These are phyloP conservation scores for Clavariopsis aquatica DNA, from an alignment of 495 filamentous ascomycete species.

Conservation along the genomic window DNA sequence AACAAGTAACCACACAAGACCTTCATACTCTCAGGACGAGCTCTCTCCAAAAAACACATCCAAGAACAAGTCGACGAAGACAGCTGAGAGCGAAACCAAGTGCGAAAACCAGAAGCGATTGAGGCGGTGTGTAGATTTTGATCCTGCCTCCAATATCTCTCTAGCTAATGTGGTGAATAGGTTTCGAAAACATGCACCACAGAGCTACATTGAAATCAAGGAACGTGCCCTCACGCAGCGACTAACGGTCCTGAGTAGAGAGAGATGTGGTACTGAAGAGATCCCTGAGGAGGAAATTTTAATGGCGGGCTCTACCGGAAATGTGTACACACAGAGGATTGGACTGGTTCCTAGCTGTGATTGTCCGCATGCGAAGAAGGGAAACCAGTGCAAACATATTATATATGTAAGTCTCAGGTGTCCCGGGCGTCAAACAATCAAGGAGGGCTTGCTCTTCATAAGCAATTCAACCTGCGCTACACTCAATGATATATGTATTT, in stretches of 20 bases:
- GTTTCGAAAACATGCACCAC: conserved; percentile 43
- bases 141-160: conserved; percentile 5
- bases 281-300: conserved; percentile 59
- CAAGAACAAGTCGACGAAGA: conserved; percentile 18
- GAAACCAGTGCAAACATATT: conserved; percentile 78
- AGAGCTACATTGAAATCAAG: conserved; percentile 47
- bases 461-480: background rate
- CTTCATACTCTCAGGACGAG: background rate
- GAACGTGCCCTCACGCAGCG: conserved; percentile 38
- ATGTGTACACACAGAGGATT: conserved; percentile 67
- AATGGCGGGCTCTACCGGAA: conserved; percentile 73
- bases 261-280: conserved; percentile 47
- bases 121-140: conserved; percentile 43
- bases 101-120: conserved; percentile 47
- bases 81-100: conserved; percentile 6
- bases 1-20: background rate
- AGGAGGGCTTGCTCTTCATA: background rate
- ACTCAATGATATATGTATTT: conserved; percentile 36
- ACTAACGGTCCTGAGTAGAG: conserved; percentile 61
- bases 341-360: conserved; percentile 61
- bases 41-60: conserved; percentile 8
- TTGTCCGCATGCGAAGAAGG: conserved; percentile 63
- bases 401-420: conserved; percentile 50
- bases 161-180: conserved; percentile 9
- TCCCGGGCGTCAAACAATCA: conserved; percentile 23